Base-by-base conservation (phyloP, 2,329 filamentous ascomycete species). In the Sclerotinia glacialis region DNA sequence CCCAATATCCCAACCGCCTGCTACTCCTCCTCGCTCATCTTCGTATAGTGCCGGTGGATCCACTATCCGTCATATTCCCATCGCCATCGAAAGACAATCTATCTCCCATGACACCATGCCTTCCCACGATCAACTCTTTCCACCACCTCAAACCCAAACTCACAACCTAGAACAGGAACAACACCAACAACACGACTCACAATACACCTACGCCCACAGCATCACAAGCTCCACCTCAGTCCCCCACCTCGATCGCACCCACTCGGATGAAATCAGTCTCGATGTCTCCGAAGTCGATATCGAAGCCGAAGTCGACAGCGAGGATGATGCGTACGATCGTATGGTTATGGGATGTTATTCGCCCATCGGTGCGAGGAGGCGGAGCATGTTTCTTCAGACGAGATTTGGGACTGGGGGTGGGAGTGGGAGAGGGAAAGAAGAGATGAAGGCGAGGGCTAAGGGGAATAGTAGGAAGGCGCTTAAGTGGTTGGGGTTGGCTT, bases 401-500 rank as follows among this genome's bases (percentile, higher is more conserved):
- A 63, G 40, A 23, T 50, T 40, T 37, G 47, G 34, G 5, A 37
- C 18, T 7, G 37, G 37, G 12, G 50, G 28, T n/a, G 28, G 28
- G 21, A 34, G 31, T 34, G 18, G 7, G 28, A 37, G 52, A 47
- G 60, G 62, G n/a, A 50, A 23, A 49, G 66, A 59, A 67, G 59
- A 53, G 47, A 44, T 62, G 59, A 60, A 61, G 28, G 64, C 28
- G n/a, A 53, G 65, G 54, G 40, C 40, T 3, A 71, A 70, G 55
- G 69, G 70, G 66, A 72, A 72, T 70, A 75, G 70, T 52, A 73
- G 72, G 62, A 79, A 79, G 71, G 78, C 78, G 21, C 66, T 79
- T 67, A 77, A 74, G 68, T 78, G 76, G 76, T 71, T 79, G 52
- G 78, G 78, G 5, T 70, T 76, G 42, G 72, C 72, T 65, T 76